Evolutionary conservation across 2,329 filamentous ascomycete species (phyloP).

Genomic region (Diaporthe citrichinensis): DNA sequence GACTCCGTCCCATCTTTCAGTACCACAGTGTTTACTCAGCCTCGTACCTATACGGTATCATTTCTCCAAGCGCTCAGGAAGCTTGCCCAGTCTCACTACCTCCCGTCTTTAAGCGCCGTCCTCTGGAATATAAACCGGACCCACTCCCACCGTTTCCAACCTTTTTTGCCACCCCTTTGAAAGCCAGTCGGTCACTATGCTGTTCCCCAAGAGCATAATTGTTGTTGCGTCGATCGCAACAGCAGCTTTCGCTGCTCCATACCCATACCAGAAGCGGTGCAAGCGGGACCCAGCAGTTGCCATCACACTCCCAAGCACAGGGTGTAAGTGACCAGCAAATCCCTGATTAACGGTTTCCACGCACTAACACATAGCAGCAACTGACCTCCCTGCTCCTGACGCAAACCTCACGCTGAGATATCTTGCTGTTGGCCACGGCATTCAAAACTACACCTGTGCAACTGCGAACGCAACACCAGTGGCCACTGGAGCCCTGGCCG

Average conservation of each 20-base stretch:
- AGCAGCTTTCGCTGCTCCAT: conserved; percentile 39
- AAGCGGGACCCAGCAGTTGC: conserved; percentile 41
- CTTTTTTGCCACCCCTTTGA: background rate
- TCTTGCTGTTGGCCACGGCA: conserved; percentile 74
- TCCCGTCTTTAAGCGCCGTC: conserved; percentile 21
- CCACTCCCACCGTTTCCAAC: background rate
- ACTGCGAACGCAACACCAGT: conserved; percentile 51
- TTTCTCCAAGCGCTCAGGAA: conserved; percentile 34
- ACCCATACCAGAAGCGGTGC: conserved; percentile 34
- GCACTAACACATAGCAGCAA: conserved; percentile 47
- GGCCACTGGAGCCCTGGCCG: conserved; percentile 69
- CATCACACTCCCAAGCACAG: conserved; percentile 57
- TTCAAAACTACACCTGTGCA: conserved; percentile 78
- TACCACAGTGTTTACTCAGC: background rate
- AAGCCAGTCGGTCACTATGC: conserved; percentile 30
- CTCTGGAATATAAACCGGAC: conserved; percentile 26
- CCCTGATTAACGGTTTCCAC: background rate
- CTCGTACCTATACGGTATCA: background rate
- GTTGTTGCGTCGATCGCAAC: conserved; percentile 28
- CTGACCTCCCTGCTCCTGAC: conserved; percentile 61
- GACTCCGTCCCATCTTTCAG: conserved; percentile 8
- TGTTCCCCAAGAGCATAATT: conserved; percentile 25
- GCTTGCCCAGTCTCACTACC: conserved; percentile 11
- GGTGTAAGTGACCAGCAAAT: conserved; percentile 48
- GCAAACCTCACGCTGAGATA: conserved; percentile 60